phyloP scores from a whole-genome alignment of 805 yeast species.

The Torulaspora gathmanii region DNA sequence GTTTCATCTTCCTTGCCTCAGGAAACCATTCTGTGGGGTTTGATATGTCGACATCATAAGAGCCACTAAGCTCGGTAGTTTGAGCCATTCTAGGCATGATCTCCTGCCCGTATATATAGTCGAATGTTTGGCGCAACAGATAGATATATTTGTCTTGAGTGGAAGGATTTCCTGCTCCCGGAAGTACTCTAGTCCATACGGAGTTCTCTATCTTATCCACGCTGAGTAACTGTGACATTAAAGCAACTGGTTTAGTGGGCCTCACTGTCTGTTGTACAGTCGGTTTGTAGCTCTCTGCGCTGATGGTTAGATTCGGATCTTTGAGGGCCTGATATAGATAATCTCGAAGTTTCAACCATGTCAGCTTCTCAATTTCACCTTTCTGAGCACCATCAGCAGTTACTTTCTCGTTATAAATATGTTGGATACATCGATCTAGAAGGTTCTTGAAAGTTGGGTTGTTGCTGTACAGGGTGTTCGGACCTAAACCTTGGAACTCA shows the following conservation, averaged over 20 bases:
- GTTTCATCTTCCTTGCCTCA: slow-evolving; percentile 67
- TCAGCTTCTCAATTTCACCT: slow-evolving; percentile 4
- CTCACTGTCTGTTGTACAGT: slow-evolving; percentile 14
- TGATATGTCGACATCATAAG: slow-evolving; percentile 40
- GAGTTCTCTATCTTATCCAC: slow-evolving; percentile 9
- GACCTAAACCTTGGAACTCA: slow-evolving; percentile 3
- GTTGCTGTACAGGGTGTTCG: slow-evolving; percentile 11
- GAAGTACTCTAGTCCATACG: slow-evolving; percentile 15
- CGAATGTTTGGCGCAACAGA: slow-evolving; percentile 18
- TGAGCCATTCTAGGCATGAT: slow-evolving; percentile 21
- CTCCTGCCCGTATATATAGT: slow-evolving; percentile 25
- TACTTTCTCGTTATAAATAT: slow-evolving; percentile 19
- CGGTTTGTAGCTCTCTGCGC: slow-evolving; percentile 6
- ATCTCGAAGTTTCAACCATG: slow-evolving; percentile 21
- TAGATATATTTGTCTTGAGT: slow-evolving; percentile 14
- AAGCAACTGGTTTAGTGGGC: slow-evolving; percentile 16
- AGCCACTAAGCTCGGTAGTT: slow-evolving; percentile 12
- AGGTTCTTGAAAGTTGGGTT: slow-evolving; percentile 10
- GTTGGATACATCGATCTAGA: slow-evolving; percentile 16
- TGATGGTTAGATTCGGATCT: slow-evolving; percentile 5
- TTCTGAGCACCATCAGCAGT: slow-evolving; percentile 8
- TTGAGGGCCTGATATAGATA: slow-evolving; percentile 17
- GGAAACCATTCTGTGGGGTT: slow-evolving; percentile 82
- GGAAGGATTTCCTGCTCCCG: background rate
- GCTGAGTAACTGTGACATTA: slow-evolving; percentile 18